Base-by-base conservation (phyloP, 805 yeast species). In the Ogataea methylovora region DNA sequence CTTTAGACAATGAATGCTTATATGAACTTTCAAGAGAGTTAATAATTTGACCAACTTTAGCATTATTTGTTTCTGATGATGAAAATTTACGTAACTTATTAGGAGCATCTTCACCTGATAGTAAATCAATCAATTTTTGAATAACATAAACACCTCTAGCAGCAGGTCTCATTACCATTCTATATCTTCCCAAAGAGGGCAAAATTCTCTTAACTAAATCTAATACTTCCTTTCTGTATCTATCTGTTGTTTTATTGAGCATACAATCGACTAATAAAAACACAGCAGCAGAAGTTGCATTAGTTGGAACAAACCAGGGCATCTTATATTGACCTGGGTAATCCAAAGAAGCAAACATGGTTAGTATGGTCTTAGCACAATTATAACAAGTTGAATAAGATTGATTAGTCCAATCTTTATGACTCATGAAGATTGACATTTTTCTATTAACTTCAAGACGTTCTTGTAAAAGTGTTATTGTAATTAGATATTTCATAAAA, bases 261-360 rank as follows among this genome's bases (percentile, higher is more conserved):
- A 53, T 41, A 20, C 48, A 42, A 35, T 55, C 60, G 15, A 55
- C 56, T 1, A 55, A 34, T 10, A 55, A 30, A 34, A 54, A 55
- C 1, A 51, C 49, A 1, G 48, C 48, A 2, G 58, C 56, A 8
- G 51, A 43, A 10, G 52, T 38, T 1, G 51, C 48, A 24, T 44
- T 29, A 24, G 53, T 48, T 5, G 50, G 44, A 5, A 53, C 45
- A 27, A 38, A 37, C 44, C 52, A 44, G 13, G 44, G 48, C 26
- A 45, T 48, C 29, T 52, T 54, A 29, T 33, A 47, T 18, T 38
- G 27, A 2, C 27, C 6, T 2, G 56, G 51, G 7, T 41, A 34
- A 1, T 39, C 40, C 0, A 34, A 30, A 2, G 48, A 41, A 4
- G 46, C 24, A 32, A 35, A 55, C 10, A 26, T 32, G 7, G 21